Evolutionary conservation across 2,329 filamentous ascomycete species (phyloP), one percentile per base, ranked within the genome.

Genomic region (Bipolaris gigantea): DNA sequence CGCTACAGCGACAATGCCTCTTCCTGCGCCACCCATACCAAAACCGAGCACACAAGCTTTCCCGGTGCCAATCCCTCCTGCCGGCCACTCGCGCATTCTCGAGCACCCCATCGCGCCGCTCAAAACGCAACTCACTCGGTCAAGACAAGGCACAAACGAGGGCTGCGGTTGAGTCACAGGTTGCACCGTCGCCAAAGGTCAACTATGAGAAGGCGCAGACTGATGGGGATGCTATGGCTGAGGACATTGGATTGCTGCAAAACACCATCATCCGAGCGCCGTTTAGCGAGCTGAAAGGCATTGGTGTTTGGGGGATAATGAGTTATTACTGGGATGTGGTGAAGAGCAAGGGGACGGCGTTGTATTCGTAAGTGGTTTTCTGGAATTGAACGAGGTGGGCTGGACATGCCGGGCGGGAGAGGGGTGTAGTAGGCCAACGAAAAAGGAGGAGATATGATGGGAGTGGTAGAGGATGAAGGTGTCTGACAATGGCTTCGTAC

Each of bases 1-100:
- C 56, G 19, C 53, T 70, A 16, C 60, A 63, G 35, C 67, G 60
- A 38, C 68, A 69, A 65, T 71, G 67, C 40, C 59, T 69, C 48
- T 62, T 65, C 57, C 59, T 60, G 9, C 62, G 57, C 16, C 60
- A 41, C 33, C 53, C 51, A 46, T 45, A 34, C 46, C 25, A 47
- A 11, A 13, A 40, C 52, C 40, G 44, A 46, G 47, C 40, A 18
- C 48, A 33, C 34, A 44, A 33, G 41, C 48, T 44, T 34, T 41
- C 35, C 16, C 48, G 45, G 48, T 30, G 46, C 52, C 43, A 43
- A 44, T 27, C 48, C 36, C 19, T 42, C 35, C 39, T 46, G 42
- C 42, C 59, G 27, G 34, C 57, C 9, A 35, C 53, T 27, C 69
- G 65, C 38, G 54, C 59, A 19, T 68, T 71, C 54, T 66, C 69